These are phyloP conservation scores for Cladosporium sp. DNA, from an alignment of 2,329 filamentous ascomycete genomes.

Conservation along the genomic window DNA sequence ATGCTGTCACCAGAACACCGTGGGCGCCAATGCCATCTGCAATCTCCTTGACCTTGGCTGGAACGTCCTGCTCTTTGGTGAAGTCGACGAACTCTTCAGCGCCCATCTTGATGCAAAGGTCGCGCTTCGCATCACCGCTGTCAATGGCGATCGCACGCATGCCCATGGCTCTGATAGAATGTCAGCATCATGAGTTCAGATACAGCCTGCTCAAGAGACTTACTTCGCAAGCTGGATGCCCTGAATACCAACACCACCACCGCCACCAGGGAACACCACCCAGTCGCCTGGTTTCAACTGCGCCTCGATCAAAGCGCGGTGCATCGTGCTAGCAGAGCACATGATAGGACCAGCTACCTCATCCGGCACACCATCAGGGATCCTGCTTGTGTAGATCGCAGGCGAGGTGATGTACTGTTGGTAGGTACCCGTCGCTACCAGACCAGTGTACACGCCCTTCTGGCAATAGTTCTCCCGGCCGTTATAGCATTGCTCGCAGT, in stretches of 20 bases:
- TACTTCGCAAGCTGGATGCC: constrained; percentile 54
- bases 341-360: constrained; percentile 61
- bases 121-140: constrained; percentile 49
- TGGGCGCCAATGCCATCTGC: constrained; percentile 51
- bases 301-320: constrained; percentile 56
- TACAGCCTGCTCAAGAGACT: constrained; percentile 13
- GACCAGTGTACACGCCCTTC: constrained; percentile 48
- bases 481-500: constrained; percentile 51
- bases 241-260: constrained; percentile 58
- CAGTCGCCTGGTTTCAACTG: constrained; percentile 54
- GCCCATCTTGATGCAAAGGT: constrained; percentile 51
- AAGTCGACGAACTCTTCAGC: constrained; percentile 61
- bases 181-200: not conserved
- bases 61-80: constrained; percentile 42
- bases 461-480: constrained; percentile 57
- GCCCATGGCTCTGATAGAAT: constrained; percentile 50
- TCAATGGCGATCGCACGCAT: constrained; percentile 59
- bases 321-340: constrained; percentile 60
- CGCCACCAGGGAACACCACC: constrained; percentile 57
- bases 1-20: constrained; percentile 42
- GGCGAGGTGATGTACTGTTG: constrained; percentile 61
- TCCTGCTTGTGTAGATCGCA: constrained; percentile 55
- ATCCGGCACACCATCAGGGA: constrained; percentile 57
- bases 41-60: constrained; percentile 47
- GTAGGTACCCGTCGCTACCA: constrained; percentile 52